Conservation (phyloP, 2,329 filamentous ascomycete genomes). For the Pleochaeta shiraiana region DNA sequence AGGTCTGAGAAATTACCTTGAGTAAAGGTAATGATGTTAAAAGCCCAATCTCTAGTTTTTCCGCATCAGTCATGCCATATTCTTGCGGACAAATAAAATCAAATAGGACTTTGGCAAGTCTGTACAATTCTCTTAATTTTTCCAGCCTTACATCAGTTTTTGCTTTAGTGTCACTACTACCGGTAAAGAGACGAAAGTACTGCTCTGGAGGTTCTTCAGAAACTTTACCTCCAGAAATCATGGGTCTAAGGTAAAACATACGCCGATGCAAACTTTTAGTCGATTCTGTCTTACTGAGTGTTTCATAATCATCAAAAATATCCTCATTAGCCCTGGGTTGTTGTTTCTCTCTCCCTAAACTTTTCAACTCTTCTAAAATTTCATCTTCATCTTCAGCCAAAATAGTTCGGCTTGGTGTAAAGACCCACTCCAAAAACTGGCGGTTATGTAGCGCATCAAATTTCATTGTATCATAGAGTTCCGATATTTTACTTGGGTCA, state of each 20-base stretch:
- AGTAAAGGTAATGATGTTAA: slow-evolving; percentile 82
- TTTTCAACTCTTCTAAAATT: slow-evolving; percentile 17
- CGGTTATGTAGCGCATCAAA: slow-evolving; percentile 96
- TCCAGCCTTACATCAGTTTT: slow-evolving; percentile 72
- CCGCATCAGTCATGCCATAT: slow-evolving; percentile 85
- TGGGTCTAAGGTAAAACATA: slow-evolving; percentile 38
- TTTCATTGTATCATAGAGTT: slow-evolving; percentile 99
- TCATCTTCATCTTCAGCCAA: slow-evolving; percentile 41
- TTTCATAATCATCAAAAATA: slow-evolving; percentile 7
- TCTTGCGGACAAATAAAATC: slow-evolving; percentile 98
- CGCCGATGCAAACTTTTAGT: slow-evolving; percentile 20
- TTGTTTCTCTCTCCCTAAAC: slow-evolving; percentile 13
- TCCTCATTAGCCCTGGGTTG: slow-evolving; percentile 13
- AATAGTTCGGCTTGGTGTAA: slow-evolving; percentile 65
- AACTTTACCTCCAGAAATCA: slow-evolving; percentile 30
- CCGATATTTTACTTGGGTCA: slow-evolving; percentile 95
- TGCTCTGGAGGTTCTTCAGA: slow-evolving; percentile 29
- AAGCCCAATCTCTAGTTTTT: slow-evolving; percentile 97
- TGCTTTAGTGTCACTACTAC: slow-evolving; percentile 48
- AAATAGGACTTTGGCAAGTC: slow-evolving; percentile 82
- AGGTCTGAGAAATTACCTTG: slow-evolving; percentile 20
- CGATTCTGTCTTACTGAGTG: slow-evolving; percentile 13
- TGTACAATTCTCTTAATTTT: slow-evolving; percentile 81
- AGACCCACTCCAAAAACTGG: slow-evolving; percentile 92
- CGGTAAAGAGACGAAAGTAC: slow-evolving; percentile 83